Evolutionary conservation across 2,329 filamentous ascomycete genomes (phyloP), one percentile per base, ranked within the genome.

Genomic region (Claviceps africana): DNA sequence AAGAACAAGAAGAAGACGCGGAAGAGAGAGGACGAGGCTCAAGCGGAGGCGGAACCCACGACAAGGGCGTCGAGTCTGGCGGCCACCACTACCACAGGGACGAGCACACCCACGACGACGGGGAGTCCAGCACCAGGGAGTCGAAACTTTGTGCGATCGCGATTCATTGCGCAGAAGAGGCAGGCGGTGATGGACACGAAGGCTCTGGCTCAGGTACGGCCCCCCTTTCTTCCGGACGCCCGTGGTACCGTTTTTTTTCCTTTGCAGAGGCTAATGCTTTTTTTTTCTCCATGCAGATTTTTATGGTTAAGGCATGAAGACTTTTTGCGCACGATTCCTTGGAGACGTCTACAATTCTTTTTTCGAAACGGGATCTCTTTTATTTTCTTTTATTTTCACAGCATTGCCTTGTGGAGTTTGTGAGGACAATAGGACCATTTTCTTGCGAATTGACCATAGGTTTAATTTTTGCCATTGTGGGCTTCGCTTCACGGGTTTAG

Each of bases 131-230:
- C 70, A 31, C 73, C 74, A 55, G 69, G 67, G 9, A 81, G 77
- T 48, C 78, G 88, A 57, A 86, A 90, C 64, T 78, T 85, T 51
- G 81, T 90, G 47, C 76, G 91, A 56, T 82, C 86, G 58, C 78
- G 88, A 55, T 88, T 90, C 67, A 95, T 97, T 61, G 85, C 85
- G 53, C 87, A 93, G 60, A 97, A 97, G 73, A 83, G 82, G 61
- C 80, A 84, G 71, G 89, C 90, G 2, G 78, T 89, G 54, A 78
- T 88, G 71, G 86, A 96, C 66, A 77, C 83, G 48, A 82, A 85
- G 62, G 87, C 89, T 15, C 69, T 97, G 62, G 91, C 90, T 65
- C 89, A 96, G 81, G 86, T 90, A 70, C 66, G 72, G 57, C 8
- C 10, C 19, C 8, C 19, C n/a, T n/a, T n/a, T n/a, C n/a, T n/a